These are phyloP conservation scores for Dendrobium huoshanense DNA, from an alignment of 106 monocot species.

Conservation along the genomic window DNA sequence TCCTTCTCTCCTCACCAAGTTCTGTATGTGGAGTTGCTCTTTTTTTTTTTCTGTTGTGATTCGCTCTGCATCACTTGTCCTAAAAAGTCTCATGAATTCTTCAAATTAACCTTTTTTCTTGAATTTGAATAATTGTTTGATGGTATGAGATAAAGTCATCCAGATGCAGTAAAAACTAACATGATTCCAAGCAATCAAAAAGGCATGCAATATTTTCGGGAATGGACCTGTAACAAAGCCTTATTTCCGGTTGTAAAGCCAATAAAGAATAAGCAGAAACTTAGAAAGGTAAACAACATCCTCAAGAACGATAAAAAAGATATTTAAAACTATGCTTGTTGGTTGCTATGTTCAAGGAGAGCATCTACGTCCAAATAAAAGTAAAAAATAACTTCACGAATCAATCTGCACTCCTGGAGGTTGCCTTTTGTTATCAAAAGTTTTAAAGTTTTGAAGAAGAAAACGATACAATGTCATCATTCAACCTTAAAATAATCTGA, in stretches of 20 bases:
- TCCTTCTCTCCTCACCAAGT: background rate
- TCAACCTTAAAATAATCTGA: background rate
- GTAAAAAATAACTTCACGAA: background rate
- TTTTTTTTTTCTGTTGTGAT: background rate
- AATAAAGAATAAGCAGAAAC: background rate
- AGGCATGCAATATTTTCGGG: background rate
- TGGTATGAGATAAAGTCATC: background rate
- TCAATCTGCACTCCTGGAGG: background rate
- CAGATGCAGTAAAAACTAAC: background rate
- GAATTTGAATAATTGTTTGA: background rate
- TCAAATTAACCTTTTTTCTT: background rate
- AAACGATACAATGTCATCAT: background rate
- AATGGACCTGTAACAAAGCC: background rate
- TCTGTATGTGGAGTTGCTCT: background rate
- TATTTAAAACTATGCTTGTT: background rate
- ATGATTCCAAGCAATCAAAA: background rate
- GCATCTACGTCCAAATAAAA: background rate
- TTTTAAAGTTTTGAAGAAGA: background rate
- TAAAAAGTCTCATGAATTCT: background rate
- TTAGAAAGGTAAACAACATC: background rate
- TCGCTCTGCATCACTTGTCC: background rate
- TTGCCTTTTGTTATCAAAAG: background rate
- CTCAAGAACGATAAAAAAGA: background rate
- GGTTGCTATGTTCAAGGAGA: background rate
- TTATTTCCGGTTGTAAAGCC: background rate